Percentiles rank a stretch among this genome's conserved stretches.
Evolutionary conservation across 2,329 filamentous ascomycete species (phyloP).

Genomic region (Claviceps fusiformis): DNA sequence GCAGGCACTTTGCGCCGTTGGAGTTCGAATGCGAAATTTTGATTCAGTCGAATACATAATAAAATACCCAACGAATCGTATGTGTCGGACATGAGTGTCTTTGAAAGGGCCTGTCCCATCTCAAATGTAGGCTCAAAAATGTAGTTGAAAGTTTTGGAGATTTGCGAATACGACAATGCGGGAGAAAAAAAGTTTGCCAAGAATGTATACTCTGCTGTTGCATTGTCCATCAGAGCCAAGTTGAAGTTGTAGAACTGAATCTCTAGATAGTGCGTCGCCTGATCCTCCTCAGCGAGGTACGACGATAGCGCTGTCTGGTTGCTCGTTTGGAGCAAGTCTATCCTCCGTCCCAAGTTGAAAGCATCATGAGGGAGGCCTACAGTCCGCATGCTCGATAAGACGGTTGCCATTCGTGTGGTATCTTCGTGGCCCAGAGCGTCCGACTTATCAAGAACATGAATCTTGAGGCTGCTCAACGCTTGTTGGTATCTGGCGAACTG

Average conservation of each 20-base stretch:
- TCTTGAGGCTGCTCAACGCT: conserved; percentile 69
- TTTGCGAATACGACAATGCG: conserved; percentile 57
- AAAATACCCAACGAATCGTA: conserved; percentile 78
- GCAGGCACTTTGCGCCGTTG: conserved; percentile 84
- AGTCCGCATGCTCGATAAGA: conserved; percentile 33
- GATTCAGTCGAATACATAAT: conserved; percentile 84
- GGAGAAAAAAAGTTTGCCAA: conserved; percentile 80
- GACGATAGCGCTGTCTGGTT: conserved; percentile 70
- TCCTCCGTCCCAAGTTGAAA: conserved; percentile 75
- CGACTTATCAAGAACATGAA: conserved; percentile 70
- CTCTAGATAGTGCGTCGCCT: conserved; percentile 74
- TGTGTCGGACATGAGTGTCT: conserved; percentile 59
- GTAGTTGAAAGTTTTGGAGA: conserved; percentile 71
- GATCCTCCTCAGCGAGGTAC: conserved; percentile 83
- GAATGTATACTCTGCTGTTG: conserved; percentile 89
- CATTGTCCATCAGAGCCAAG: conserved; percentile 83
- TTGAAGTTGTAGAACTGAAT: conserved; percentile 90
- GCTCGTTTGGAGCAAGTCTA: conserved; percentile 64
- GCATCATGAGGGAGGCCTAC: conserved; percentile 61
- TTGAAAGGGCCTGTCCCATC: conserved; percentile 67
- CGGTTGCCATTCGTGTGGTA: conserved; percentile 46
- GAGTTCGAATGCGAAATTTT: conserved; percentile 86
- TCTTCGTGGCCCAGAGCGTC: conserved; percentile 76
- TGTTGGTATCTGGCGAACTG: conserved; percentile 82
- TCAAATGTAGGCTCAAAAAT: conserved; percentile 84